Evolutionary conservation across 805 yeast genomes (phyloP).

Genomic region (Sugiyamaella floridensis): DNA sequence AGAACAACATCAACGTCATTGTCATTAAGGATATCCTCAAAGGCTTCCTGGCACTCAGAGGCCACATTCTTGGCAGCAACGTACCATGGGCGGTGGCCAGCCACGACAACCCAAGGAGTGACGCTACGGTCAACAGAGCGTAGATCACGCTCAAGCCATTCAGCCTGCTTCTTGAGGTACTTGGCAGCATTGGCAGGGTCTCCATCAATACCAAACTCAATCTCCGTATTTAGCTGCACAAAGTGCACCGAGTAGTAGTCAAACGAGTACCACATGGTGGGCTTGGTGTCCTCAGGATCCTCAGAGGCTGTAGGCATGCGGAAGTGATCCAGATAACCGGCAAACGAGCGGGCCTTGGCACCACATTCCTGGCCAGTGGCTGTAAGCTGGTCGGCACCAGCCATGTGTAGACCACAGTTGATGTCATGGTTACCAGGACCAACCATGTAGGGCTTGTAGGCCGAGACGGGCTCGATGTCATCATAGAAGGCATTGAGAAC

Average conservation of each 20-base stretch:
- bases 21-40: slow-evolving; percentile 19
- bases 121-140: slow-evolving; percentile 23
- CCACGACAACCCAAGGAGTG: slow-evolving; percentile 27
- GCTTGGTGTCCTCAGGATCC: slow-evolving; percentile 22
- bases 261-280: slow-evolving; percentile 31
- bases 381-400: slow-evolving; percentile 2
- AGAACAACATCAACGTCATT: slow-evolving; percentile 23
- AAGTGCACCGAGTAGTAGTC: slow-evolving; percentile 30
- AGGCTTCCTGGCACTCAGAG: slow-evolving; percentile 19
- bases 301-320: slow-evolving; percentile 25
- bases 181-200: slow-evolving; percentile 18
- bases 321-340: slow-evolving; percentile 26
- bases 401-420: slow-evolving; percentile 17
- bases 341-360: slow-evolving; percentile 24
- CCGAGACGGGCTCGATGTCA: slow-evolving; percentile 18
- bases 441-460: slow-evolving; percentile 21
- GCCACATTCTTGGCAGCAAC: slow-evolving; percentile 20
- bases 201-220: slow-evolving; percentile 23
- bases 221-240: slow-evolving; percentile 26
- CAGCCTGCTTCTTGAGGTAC: slow-evolving; percentile 20
- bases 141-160: slow-evolving; percentile 27
- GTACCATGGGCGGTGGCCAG: slow-evolving; percentile 31
- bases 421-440: slow-evolving; percentile 27
- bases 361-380: slow-evolving; percentile 8
- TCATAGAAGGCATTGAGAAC: slow-evolving; percentile 21